Base-by-base conservation (phyloP, 2,329 filamentous ascomycete genomes). In the Trichoderma sp. region DNA sequence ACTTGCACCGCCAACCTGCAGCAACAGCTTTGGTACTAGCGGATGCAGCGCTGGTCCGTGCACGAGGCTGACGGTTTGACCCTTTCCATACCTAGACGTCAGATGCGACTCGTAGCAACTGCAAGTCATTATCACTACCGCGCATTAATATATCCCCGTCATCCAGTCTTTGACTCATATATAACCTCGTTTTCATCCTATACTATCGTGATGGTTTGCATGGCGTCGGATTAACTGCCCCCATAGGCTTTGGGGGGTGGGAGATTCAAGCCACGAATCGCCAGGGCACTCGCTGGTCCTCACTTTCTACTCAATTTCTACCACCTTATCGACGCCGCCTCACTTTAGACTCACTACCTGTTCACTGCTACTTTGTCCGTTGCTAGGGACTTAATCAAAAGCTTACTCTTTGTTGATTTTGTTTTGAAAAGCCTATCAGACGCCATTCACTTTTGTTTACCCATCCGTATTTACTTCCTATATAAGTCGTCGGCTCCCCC, bases 11-110 rank as follows among this genome's bases (percentile, higher is more conserved):
- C 28, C 57, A 21, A 32, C 28, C 56, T 18, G 18, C 28, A 12
- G 2, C 30, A 32, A 18, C 43, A 34, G 30, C 36, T 67, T 43
- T 21, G 6, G 64, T 57, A 26, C 64, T 58, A 58, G 51, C 51
- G n/a, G n/a, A 18, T 56, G 3, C 39, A 47, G 51, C 11, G 12
- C 28, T 47, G 67, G 67, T 14, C 58, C 67, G 58, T 70, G 67
- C 67, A 53, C 67, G 21, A 70, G 67, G 67, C 67, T 70, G 67
- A 26, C 39, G 7, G 24, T 26, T 68, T 65, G 24, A 60, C 65
- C 65, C 65, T 61, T 69, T 60, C 30, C 57, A 60, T 32, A 36
- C 34, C 34, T 36, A 14, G 65, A 69, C 65, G 36, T 60, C 56
- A 47, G 47, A 43, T 58, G 26, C 39, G 39, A 3, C 15, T 32